A percentile compares a stretch with the other conserved stretches of the same genome.
Evolutionary conservation across 441 rosid genomes (phyloP).

Genomic region (Cnidoscolus chayamansa): DNA sequence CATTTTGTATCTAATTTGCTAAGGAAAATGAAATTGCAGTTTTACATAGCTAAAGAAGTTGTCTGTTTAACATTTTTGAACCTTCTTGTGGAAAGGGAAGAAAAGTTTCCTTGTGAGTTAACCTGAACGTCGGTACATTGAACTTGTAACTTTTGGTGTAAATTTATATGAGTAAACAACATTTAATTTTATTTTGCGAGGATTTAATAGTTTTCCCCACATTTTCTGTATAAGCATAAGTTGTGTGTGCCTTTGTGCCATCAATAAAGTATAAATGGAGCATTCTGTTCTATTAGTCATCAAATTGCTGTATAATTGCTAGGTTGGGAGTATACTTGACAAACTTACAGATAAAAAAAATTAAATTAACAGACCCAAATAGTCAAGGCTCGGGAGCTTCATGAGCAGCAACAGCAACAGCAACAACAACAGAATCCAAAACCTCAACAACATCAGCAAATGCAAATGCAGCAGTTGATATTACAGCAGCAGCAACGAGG

Average conservation of each 20-base stretch:
- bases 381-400: conserved; percentile 65
- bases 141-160: not conserved
- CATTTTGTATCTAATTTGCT: not conserved
- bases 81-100: not conserved
- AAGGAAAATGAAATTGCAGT: not conserved
- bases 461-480: conserved; percentile 48
- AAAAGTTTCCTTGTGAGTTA: too few relatives aligned
- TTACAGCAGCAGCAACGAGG: conserved; percentile 54
- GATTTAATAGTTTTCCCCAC: not conserved
- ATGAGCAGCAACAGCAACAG: conserved; percentile 43
- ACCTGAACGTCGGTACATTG: too few relatives aligned
- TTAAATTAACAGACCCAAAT: conserved; percentile 56
- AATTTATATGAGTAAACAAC: not conserved
- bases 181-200: not conserved
- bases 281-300: not conserved
- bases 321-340: not conserved
- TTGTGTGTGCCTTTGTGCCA: not conserved
- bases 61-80: conserved; percentile 4
- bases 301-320: not conserved
- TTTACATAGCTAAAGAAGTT: not conserved
- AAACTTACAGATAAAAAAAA: conserved; percentile 15
- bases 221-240: not conserved
- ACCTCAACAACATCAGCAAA: conserved; percentile 40
- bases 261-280: not conserved
- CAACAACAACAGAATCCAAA: conserved; percentile 52